phyloP scores from a whole-genome alignment of 163 green algal genomes.

The Chlamydomonas reinhardtii region DNA sequence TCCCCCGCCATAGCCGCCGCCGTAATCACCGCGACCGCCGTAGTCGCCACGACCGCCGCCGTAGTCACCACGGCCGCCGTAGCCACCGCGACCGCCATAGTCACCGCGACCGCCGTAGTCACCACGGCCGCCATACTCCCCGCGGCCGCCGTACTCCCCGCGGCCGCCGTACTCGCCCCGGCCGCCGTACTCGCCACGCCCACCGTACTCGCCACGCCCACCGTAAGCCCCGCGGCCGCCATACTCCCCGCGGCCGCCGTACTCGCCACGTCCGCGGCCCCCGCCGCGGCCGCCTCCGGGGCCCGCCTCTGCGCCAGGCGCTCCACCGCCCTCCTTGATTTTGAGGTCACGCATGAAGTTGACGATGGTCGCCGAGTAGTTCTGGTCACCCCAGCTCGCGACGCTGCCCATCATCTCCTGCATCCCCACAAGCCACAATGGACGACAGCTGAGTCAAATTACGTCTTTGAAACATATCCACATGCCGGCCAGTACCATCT shows the following conservation, averaged over 20 bases:
- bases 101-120: too few species aligned
- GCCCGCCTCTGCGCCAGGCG: not conserved
- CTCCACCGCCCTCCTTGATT: not conserved
- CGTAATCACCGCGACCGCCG: too few species aligned
- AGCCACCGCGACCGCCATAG: not conserved
- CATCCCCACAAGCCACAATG: too few species aligned
- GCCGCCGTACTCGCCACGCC: not conserved
- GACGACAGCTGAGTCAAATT: too few species aligned
- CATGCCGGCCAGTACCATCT: too few species aligned
- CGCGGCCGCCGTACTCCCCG: too few species aligned
- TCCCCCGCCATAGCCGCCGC: too few species aligned
- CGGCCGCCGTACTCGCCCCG: not conserved
- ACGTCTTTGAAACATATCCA: too few species aligned
- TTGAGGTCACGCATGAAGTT: slow-evolving; percentile 46
- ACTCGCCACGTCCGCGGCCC: too few species aligned
- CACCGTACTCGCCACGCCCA: not conserved
- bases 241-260: too few species aligned
- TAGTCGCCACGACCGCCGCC: not conserved
- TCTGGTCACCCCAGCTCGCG: slow-evolving; percentile 15
- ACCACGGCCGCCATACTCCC: too few species aligned
- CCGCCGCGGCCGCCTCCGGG: not conserved
- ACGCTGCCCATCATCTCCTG: slow-evolving; percentile 23
- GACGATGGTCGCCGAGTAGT: slow-evolving; percentile 27
- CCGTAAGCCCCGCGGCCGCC: not conserved
- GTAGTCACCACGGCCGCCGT: not conserved